Percentiles rank a stretch among this genome's conserved stretches.
phyloP scores from a whole-genome alignment of 1,284 basidiomycete species.

The Phlebopus sp. region DNA sequence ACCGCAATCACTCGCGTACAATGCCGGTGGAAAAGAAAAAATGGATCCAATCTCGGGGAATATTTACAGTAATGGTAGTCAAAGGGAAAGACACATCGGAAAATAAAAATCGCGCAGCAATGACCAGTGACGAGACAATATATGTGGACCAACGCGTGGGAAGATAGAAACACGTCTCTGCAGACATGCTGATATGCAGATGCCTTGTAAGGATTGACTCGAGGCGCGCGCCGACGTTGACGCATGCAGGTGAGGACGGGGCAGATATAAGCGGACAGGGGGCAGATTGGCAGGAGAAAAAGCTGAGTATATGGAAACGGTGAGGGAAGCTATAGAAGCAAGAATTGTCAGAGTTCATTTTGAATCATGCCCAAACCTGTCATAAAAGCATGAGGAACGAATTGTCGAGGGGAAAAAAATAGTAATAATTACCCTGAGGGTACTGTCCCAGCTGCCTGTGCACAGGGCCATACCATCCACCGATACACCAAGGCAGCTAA shows the following conservation, averaged over 20 bases:
- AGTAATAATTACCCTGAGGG: conserved; percentile 74
- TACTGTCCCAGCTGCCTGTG: conserved; percentile 97
- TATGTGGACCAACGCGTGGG: conserved; percentile 40
- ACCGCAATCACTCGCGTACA: not conserved
- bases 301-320: conserved; percentile 23
- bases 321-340: conserved; percentile 23
- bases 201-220: conserved; percentile 61
- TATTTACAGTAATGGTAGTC: conserved; percentile 33
- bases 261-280: conserved; percentile 45
- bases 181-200: conserved; percentile 29
- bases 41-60: conserved; percentile 26
- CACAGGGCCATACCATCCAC: conserved; percentile 97
- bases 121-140: conserved; percentile 29
- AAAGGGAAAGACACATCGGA: conserved; percentile 22
- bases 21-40: conserved; percentile 10
- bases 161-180: conserved; percentile 24
- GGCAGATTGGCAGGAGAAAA: conserved; percentile 24
- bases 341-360: conserved; percentile 23
- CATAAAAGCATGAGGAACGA: conserved; percentile 12
- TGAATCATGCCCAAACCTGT: conserved; percentile 60
- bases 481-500: conserved; percentile 94
- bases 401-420: conserved; percentile 9
- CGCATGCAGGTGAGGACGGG: conserved; percentile 48
- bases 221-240: conserved; percentile 42
- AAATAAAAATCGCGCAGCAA: conserved; percentile 25